Percentiles rank a stretch among this genome's conserved stretches.
These are phyloP conservation scores for Naganishia sp. DNA, from an alignment of 1,284 basidiomycete species.

Conservation along the genomic window DNA sequence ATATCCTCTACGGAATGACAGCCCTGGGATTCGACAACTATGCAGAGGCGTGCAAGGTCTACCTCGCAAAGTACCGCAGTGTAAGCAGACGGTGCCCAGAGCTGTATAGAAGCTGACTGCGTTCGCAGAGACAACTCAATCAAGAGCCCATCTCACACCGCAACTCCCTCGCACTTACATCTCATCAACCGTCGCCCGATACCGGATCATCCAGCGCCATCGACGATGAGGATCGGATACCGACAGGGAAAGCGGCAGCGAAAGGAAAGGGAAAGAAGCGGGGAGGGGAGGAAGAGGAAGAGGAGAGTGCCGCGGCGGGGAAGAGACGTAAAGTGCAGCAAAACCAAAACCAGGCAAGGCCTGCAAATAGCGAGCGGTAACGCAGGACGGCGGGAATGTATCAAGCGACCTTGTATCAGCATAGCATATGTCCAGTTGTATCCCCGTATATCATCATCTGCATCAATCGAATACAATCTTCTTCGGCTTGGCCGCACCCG, in stretches of 20 bases:
- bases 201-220: slow-evolving; percentile 17
- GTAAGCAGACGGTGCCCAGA: slow-evolving; percentile 55
- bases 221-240: slow-evolving; percentile 5
- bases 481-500: slow-evolving; percentile 53
- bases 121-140: slow-evolving; percentile 18
- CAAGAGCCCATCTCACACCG: slow-evolving; percentile 24
- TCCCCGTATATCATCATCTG: not conserved
- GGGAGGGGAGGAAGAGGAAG: not conserved
- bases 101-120: not conserved
- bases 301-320: slow-evolving; percentile 4
- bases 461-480: slow-evolving; percentile 58
- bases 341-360: not conserved
- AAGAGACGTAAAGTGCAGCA: not conserved
- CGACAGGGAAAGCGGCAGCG: not conserved
- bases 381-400: not conserved
- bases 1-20: slow-evolving; percentile 37
- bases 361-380: not conserved
- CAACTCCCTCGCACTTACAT: slow-evolving; percentile 11
- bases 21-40: slow-evolving; percentile 95
- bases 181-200: slow-evolving; percentile 21
- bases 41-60: slow-evolving; percentile 82
- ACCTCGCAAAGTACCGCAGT: slow-evolving; percentile 82
- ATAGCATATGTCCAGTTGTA: slow-evolving; percentile 1
- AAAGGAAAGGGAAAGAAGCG: slow-evolving; percentile 23
- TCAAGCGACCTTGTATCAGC: not conserved